Evolutionary conservation across 2,329 filamentous ascomycete species (phyloP).

Genomic region (Trichoderma cornu-damae): DNA sequence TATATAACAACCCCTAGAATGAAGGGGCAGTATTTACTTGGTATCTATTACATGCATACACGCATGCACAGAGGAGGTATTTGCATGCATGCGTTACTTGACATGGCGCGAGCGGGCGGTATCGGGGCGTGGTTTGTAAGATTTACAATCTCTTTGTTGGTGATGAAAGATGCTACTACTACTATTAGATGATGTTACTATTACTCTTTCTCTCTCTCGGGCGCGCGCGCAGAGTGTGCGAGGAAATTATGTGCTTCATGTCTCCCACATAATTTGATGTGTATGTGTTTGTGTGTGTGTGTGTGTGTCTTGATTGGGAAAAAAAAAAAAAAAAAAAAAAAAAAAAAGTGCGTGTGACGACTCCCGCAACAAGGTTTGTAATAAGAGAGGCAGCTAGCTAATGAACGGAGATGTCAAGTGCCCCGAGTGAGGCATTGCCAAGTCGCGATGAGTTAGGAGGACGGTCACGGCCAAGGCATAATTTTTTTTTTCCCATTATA

Average conservation of each 20-base stretch:
- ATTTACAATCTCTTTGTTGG: background rate
- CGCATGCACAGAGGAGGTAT: background rate
- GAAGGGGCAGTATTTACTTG: background rate
- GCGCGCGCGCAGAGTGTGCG: too few species aligned
- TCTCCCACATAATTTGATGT: background rate
- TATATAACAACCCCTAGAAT: background rate
- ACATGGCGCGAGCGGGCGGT: background rate
- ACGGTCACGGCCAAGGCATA: constrained; percentile 8
- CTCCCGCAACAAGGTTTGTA: too few species aligned
- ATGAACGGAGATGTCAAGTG: too few species aligned
- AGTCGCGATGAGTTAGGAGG: background rate
- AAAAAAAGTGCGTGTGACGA: too few species aligned
- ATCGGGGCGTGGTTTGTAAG: background rate
- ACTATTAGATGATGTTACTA: background rate
- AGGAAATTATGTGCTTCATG: too few species aligned
- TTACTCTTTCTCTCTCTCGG: too few species aligned
- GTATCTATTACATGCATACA: background rate
- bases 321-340: too few species aligned
- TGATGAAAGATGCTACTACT: too few species aligned
- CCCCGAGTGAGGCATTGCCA: too few species aligned
- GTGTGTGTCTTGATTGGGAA: too few species aligned
- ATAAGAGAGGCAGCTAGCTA: too few species aligned
- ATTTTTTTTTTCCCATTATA: constrained; percentile 23
- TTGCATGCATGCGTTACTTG: background rate
- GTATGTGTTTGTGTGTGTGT: background rate